These are phyloP conservation scores for Cryptosporidium canis DNA, from an alignment of 169 alveolate species.

Conservation along the genomic window DNA sequence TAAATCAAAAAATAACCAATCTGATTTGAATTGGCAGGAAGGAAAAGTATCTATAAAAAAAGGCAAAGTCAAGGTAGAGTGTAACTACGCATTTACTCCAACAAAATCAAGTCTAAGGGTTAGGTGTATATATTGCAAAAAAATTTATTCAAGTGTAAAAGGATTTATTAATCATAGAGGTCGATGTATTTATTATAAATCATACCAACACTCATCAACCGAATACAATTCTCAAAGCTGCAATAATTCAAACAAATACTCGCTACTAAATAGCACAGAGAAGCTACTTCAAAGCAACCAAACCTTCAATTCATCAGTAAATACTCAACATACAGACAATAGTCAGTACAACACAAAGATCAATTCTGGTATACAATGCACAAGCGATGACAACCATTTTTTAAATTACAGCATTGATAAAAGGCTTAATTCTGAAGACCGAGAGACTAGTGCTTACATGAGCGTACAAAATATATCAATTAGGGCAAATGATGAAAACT, in stretches of 20 bases:
- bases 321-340: slow-evolving; percentile 31
- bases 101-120: slow-evolving; percentile 58
- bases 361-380: neutral
- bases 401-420: neutral
- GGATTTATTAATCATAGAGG: slow-evolving; percentile 55
- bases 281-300: neutral
- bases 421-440: neutral
- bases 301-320: neutral
- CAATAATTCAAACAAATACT: neutral
- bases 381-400: neutral
- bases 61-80: slow-evolving; percentile 25
- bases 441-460: neutral
- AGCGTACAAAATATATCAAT: neutral
- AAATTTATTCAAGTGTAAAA: slow-evolving; percentile 37
- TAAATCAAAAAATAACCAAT: neutral
- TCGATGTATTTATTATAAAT: slow-evolving; percentile 16
- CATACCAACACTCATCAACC: neutral
- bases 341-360: slow-evolving; percentile 18
- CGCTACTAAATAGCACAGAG: neutral
- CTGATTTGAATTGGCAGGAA: slow-evolving; percentile 65
- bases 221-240: neutral
- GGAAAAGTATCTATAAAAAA: slow-evolving; percentile 56
- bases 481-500: neutral
- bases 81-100: slow-evolving; percentile 72
- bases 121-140: slow-evolving; percentile 42